Percentiles rank a stretch among this genome's conserved stretches.
phyloP scores from a whole-genome alignment of 73 alveolate species.

The Paramecium tetraurelia region DNA sequence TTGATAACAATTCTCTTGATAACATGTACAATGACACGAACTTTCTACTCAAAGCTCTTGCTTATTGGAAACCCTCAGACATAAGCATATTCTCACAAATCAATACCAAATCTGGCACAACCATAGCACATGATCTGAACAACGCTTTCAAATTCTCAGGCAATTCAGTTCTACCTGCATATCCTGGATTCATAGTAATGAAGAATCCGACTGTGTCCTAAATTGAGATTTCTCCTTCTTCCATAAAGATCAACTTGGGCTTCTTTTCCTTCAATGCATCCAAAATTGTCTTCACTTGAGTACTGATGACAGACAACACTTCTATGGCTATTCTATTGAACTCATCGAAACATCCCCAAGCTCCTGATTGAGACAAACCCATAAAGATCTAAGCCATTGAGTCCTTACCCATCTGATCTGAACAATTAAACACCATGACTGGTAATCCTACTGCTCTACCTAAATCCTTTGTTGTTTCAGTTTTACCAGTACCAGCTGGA shows the following conservation, averaged over 20 bases:
- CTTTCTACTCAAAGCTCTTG: slow-evolving; percentile 91
- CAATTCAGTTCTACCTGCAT: slow-evolving; percentile 99
- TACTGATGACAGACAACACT: slow-evolving; percentile 99
- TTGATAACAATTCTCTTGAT: slow-evolving; percentile 91
- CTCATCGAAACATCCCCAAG: slow-evolving; percentile 99
- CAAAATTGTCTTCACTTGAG: slow-evolving; percentile 95
- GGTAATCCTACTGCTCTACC: slow-evolving; percentile 98
- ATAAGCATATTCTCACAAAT: slow-evolving; percentile 99
- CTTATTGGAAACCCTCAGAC: slow-evolving; percentile 99
- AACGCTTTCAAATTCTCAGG: slow-evolving; percentile 99
- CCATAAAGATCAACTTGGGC: slow-evolving; percentile 82
- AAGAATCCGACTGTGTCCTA: slow-evolving; percentile 96
- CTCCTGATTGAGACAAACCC: slow-evolving; percentile 99
- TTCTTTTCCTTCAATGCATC: slow-evolving; percentile 93
- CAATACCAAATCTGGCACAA: slow-evolving; percentile 98
- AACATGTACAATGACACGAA: slow-evolving; percentile 90
- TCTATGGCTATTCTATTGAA: slow-evolving; percentile 98
- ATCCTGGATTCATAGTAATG: slow-evolving; percentile 99
- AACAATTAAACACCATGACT: slow-evolving; percentile 99
- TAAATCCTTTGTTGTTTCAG: slow-evolving; percentile 92
- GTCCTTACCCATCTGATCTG: slow-evolving; percentile 97
- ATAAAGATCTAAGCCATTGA: slow-evolving; percentile 99
- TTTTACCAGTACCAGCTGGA: slow-evolving; percentile 99
- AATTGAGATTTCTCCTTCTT: slow-evolving; percentile 94
- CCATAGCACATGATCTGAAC: slow-evolving; percentile 99